phyloP scores from a whole-genome alignment of 768 basidiomycete species.

The Rhodotorula kratochvilovae region DNA sequence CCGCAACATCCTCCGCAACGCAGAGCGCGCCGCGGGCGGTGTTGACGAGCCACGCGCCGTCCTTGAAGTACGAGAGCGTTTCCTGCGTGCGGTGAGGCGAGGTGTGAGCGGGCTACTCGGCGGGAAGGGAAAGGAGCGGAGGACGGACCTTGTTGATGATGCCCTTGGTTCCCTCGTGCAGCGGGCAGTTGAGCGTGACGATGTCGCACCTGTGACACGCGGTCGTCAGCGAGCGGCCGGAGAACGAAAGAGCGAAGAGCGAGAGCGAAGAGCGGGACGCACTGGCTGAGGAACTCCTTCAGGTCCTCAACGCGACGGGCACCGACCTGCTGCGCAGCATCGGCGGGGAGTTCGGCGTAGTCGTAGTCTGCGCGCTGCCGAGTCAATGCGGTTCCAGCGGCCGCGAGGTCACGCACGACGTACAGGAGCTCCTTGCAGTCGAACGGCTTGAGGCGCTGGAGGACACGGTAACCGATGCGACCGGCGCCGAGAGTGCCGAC shows the following conservation, averaged over 20 bases:
- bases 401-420: too few relatives aligned
- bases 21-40: conserved; percentile 82
- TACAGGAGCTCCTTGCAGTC: conserved; percentile 75
- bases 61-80: conserved; percentile 81
- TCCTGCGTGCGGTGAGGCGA: conserved; percentile 47
- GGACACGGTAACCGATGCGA: conserved; percentile 60
- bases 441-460: conserved; percentile 71
- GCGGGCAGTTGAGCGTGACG: conserved; percentile 79
- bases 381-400: too few relatives aligned
- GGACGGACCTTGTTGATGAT: conserved; percentile 26
- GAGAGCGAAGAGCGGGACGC: too few relatives aligned
- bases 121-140: not conserved
- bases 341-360: conserved; percentile 47
- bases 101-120: not conserved
- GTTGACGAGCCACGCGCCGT: conserved; percentile 88
- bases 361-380: conserved; percentile 27
- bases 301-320: conserved; percentile 74
- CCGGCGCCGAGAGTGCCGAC: conserved; percentile 79
- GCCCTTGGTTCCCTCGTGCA: conserved; percentile 77
- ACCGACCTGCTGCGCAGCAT: conserved; percentile 62
- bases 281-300: conserved; percentile 56
- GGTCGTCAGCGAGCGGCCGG: too few relatives aligned
- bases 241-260: too few relatives aligned
- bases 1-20: conserved; percentile 73
- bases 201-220: too few relatives aligned